phyloP scores from a whole-genome alignment of 148 eudicot species.

The Fagopyrum tataricum region DNA sequence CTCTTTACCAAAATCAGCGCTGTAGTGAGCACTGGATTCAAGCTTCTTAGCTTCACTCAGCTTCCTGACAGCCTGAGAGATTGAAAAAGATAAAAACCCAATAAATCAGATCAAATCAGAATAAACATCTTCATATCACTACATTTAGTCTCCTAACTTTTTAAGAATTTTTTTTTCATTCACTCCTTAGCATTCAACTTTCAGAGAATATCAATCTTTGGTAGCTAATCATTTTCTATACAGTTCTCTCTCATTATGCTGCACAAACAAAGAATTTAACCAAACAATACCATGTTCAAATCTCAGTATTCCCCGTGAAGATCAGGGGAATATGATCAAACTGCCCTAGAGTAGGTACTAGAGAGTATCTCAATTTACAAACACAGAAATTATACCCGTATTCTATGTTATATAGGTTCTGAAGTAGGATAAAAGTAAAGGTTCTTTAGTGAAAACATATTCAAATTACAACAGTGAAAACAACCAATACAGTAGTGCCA shows the following conservation, averaged over 20 bases:
- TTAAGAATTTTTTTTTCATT: neutral
- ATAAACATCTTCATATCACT: neutral
- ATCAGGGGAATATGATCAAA: neutral
- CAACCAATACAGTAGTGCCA: neutral
- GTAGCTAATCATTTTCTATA: neutral
- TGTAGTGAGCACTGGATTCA: constrained; percentile 79
- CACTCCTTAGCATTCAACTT: neutral
- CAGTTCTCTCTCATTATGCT: neutral
- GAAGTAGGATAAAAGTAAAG: neutral
- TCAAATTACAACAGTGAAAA: neutral
- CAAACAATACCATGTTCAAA: neutral
- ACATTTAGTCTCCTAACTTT: neutral
- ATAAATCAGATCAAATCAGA: constrained; percentile 1
- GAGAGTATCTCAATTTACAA: neutral
- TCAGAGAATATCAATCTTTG: neutral
- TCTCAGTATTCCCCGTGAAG: neutral
- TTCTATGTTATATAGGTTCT: neutral
- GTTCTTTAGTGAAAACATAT: neutral
- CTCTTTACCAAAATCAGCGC: constrained; percentile 13
- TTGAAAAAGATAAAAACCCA: neutral
- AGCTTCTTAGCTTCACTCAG: constrained; percentile 88
- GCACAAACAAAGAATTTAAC: neutral
- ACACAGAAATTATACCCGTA: neutral
- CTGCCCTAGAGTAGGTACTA: neutral
- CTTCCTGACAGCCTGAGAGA: constrained; percentile 77